These are phyloP conservation scores for Melocanna baccifera DNA, from an alignment of 176 grass and related monocot genomes.

Conservation along the genomic window DNA sequence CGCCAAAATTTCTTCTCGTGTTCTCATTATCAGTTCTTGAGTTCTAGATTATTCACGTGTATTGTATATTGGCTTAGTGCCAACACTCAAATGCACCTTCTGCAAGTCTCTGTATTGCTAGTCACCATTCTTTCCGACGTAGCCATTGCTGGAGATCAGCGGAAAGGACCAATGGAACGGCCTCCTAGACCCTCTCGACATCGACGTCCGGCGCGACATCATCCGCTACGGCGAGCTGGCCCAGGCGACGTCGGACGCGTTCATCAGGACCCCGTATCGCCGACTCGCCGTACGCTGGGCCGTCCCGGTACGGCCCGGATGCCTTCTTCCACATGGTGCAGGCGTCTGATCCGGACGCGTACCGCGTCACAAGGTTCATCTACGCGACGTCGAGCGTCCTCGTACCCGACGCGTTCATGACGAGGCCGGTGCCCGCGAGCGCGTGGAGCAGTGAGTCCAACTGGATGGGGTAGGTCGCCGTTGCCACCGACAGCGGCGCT, in stretches of 20 bases:
- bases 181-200: conserved; percentile 55
- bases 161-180: conserved; percentile 49
- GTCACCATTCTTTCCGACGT: not conserved
- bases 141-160: conserved; percentile 43
- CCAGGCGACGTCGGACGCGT: conserved; percentile 64
- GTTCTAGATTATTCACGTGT: no score
- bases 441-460: conserved; percentile 63
- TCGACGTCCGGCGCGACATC: conserved; percentile 50
- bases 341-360: conserved; percentile 33
- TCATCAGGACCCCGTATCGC: conserved; percentile 55
- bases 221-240: conserved; percentile 72
- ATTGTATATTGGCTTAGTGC: no score
- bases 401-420: conserved; percentile 32
- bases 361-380: conserved; percentile 58
- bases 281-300: conserved; percentile 51
- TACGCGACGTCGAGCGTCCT: conserved; percentile 68
- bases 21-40: no score
- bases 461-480: conserved; percentile 86
- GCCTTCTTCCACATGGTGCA: conserved; percentile 45
- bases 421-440: conserved; percentile 18
- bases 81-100: conserved; percentile 36
- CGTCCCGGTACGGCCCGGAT: conserved; percentile 41
- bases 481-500: conserved; percentile 63
- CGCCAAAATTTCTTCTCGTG: no score
- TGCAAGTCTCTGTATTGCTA: conserved; percentile 8